Evolutionary conservation across 2,329 filamentous ascomycete genomes (phyloP), one percentile per base, ranked within the genome.

Genomic region (Raffaelea ambrosiae): DNA sequence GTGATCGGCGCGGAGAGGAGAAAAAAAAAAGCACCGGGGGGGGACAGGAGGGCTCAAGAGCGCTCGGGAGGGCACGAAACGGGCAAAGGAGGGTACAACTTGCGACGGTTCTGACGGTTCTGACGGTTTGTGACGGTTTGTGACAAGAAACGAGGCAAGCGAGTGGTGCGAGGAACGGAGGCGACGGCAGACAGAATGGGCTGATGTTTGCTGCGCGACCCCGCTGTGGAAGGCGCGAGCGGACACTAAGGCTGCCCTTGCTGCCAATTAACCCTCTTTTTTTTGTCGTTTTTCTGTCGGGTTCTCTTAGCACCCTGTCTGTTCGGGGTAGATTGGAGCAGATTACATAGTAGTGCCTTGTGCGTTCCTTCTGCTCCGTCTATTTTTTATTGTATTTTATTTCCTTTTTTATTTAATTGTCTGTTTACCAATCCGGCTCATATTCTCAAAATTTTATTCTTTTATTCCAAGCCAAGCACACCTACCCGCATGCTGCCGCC

Each of bases 161-260:
- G 14, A 14, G 43, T 45, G 43, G 43, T 45, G 35, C 43, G 43
- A 44, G 43, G 20, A 35, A 45, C 43, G 43, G 35, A 39, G 43
- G 11, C 35, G n/a, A 29, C 43, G 43, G 35, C 19, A 39, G 14
- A 35, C 9, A n/a, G 16, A 45, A 45, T 45, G 43, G 43, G 43
- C 43, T 45, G 43, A 45, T 45, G 35, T 45, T 40, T 45, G 16
- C 13, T 29, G n/a, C 20, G 16, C 8, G 23, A 43, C 41, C 41
- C 41, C 41, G 26, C 41, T 31, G 23, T 31, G 26, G 23, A 43
- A 31, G 22, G 23, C 22, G 41, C 14, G 23, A 22, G 40, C 20
- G 40, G 20, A 5, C 11, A 23, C 18, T 23, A 23, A 41, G 20
- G 16, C 18, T 33, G 35, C 14, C 35, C 26, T 39, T n/a, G 11